Percentiles rank a stretch among this genome's conserved stretches.
Conservation (phyloP, 1,284 basidiomycete species). For the Phaffia rhodozyma region DNA sequence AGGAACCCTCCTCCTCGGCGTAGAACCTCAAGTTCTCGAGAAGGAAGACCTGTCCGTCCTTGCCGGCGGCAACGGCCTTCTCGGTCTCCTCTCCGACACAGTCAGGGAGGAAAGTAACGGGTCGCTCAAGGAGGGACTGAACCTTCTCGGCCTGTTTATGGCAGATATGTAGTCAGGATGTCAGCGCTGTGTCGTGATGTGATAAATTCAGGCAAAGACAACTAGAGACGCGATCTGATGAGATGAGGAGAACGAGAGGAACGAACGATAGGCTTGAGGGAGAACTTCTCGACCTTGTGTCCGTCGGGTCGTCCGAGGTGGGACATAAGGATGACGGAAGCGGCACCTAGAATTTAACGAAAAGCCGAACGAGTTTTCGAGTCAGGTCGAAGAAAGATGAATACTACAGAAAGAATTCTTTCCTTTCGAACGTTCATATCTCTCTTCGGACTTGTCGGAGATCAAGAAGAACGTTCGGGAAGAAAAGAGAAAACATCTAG, state of each 20-base stretch:
- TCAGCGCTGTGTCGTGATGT: background rate
- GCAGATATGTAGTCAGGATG: background rate
- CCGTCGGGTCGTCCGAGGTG: conserved; percentile 97
- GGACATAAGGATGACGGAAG: conserved; percentile 85
- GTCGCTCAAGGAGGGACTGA: conserved; percentile 52
- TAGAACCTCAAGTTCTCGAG: conserved; percentile 98
- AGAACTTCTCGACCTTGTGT: conserved; percentile 77
- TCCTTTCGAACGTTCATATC: background rate
- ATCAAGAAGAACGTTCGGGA: background rate
- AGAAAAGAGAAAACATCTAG: background rate
- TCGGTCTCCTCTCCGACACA: conserved; percentile 80
- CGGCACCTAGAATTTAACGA: conserved; percentile 49
- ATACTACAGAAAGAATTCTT: background rate
- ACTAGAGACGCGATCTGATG: background rate
- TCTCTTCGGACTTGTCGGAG: background rate
- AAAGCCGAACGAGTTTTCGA: background rate
- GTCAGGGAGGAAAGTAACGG: conserved; percentile 73
- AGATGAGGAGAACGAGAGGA: background rate
- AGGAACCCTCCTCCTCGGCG: conserved; percentile 92
- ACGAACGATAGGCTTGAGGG: conserved; percentile 65
- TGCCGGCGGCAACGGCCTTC: conserved; percentile 56
- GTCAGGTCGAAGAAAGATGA: background rate
- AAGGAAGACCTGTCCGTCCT: conserved; percentile 70
- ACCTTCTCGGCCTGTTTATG: conserved; percentile 45
- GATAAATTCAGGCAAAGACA: background rate